A percentile compares a stretch with the other conserved stretches of the same genome.
Evolutionary conservation across 2,329 filamentous ascomycete genomes (phyloP).

Genomic region (Metarhizium anisopliae): DNA sequence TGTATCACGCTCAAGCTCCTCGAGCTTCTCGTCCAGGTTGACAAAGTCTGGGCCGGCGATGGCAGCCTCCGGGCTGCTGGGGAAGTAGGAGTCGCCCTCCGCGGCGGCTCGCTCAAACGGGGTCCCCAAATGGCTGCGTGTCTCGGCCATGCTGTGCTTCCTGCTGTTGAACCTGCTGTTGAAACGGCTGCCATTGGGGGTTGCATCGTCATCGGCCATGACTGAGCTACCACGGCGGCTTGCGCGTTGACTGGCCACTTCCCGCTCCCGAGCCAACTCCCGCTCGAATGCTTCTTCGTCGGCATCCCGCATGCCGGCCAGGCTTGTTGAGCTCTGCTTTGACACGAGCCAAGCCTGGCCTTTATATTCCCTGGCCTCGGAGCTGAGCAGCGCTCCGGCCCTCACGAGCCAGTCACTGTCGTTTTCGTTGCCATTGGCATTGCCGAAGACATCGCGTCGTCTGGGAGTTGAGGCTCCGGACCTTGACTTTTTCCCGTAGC

Average conservation of each 20-base stretch:
- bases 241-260: constrained; percentile 36
- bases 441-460: constrained; percentile 21
- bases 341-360: constrained; percentile 62
- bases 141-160: constrained; percentile 22
- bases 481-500: constrained; percentile 11
- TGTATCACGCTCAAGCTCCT: constrained; percentile 42
- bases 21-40: constrained; percentile 50
- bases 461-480: constrained; percentile 26
- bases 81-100: constrained; percentile 36
- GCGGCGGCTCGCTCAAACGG: constrained; percentile 28
- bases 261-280: constrained; percentile 41
- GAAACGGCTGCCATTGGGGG: constrained; percentile 33
- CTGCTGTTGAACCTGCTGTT: constrained; percentile 42
- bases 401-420: constrained; percentile 59
- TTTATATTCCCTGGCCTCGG: constrained; percentile 56
- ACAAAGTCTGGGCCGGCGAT: constrained; percentile 53
- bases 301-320: constrained; percentile 40
- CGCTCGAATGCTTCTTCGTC: constrained; percentile 45
- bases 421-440: constrained; percentile 30
- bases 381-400: constrained; percentile 52
- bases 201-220: constrained; percentile 27
- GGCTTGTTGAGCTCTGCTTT: constrained; percentile 54
- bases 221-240: constrained; percentile 39
- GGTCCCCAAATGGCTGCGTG: constrained; percentile 32
- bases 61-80: constrained; percentile 21